phyloP scores from a whole-genome alignment of 345 rosid species.

The Eutrema japonicum region DNA sequence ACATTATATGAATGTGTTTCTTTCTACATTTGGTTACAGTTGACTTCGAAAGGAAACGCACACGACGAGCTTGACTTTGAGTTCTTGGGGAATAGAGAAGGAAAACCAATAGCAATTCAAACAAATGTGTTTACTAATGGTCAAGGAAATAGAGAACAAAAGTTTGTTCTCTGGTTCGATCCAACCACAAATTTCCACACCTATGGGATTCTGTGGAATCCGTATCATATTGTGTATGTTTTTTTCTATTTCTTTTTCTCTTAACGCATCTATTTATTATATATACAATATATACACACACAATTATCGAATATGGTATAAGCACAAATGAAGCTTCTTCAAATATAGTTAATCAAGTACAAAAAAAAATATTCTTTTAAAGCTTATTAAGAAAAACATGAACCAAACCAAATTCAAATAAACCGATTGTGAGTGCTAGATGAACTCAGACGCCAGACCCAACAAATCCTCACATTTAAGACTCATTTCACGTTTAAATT shows the following conservation, averaged over 20 bases:
- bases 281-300: too few relatives aligned
- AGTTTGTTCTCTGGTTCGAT: constrained; percentile 66
- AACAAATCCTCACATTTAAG: too few relatives aligned
- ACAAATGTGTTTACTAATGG: constrained; percentile 67
- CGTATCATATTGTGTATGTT: constrained; percentile 66
- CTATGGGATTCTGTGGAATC: constrained; percentile 70
- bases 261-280: too few relatives aligned
- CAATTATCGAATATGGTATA: too few relatives aligned
- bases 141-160: constrained; percentile 64
- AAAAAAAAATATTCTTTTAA: too few relatives aligned
- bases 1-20: not conserved
- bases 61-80: constrained; percentile 80
- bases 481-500: too few relatives aligned
- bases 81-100: constrained; percentile 68
- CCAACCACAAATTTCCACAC: constrained; percentile 58
- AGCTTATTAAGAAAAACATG: too few relatives aligned
- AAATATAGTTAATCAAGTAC: too few relatives aligned
- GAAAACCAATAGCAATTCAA: constrained; percentile 57
- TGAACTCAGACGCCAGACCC: too few relatives aligned
- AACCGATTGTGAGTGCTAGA: too few relatives aligned
- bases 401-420: too few relatives aligned
- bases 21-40: constrained; percentile 17
- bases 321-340: too few relatives aligned
- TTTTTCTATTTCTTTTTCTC: not conserved
- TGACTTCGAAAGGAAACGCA: constrained; percentile 46